phyloP scores from a whole-genome alignment of 2,329 filamentous ascomycete genomes.

The Ascochyta fabae region DNA sequence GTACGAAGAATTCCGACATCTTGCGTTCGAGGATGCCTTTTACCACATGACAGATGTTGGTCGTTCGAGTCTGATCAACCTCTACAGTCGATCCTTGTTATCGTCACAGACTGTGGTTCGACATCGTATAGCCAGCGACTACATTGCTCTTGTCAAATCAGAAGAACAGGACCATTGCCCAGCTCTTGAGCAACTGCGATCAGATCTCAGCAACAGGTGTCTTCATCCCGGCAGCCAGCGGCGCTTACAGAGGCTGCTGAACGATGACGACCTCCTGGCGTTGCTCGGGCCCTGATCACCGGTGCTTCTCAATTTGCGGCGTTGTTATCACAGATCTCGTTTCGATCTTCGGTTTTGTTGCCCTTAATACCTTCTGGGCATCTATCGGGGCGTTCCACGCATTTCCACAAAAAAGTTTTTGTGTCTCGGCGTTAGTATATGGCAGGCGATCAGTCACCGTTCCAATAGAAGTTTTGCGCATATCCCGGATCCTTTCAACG shows the following conservation, averaged over 20 bases:
- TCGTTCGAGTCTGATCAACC: conserved; percentile 68
- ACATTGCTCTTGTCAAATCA: conserved; percentile 60
- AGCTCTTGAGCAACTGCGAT: conserved; percentile 60
- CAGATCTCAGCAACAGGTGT: conserved; percentile 61
- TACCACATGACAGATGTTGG: conserved; percentile 61
- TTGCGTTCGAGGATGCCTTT: conserved; percentile 69
- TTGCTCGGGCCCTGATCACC: conserved; percentile 55
- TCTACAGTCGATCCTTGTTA: conserved; percentile 66
- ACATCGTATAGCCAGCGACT: conserved; percentile 61
- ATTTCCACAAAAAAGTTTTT: conserved; percentile 42
- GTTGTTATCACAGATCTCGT: conserved; percentile 6
- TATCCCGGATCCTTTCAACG: conserved; percentile 29
- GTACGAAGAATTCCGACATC: conserved; percentile 75
- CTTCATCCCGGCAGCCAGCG: conserved; percentile 64
- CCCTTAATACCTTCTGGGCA: conserved; percentile 29
- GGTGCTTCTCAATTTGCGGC: conserved; percentile 14
- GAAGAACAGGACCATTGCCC: conserved; percentile 54
- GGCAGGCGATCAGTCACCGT: conserved; percentile 31
- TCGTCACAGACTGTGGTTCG: conserved; percentile 58
- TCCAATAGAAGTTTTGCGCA: conserved; percentile 33
- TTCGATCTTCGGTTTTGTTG: conserved; percentile 26
- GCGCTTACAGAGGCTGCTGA: conserved; percentile 61
- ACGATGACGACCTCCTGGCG: conserved; percentile 56
- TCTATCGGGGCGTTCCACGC: conserved; percentile 27
- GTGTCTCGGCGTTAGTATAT: conserved; percentile 40